Conservation (phyloP, 257 asterid genomes). For the Ligustrum vulgare region DNA sequence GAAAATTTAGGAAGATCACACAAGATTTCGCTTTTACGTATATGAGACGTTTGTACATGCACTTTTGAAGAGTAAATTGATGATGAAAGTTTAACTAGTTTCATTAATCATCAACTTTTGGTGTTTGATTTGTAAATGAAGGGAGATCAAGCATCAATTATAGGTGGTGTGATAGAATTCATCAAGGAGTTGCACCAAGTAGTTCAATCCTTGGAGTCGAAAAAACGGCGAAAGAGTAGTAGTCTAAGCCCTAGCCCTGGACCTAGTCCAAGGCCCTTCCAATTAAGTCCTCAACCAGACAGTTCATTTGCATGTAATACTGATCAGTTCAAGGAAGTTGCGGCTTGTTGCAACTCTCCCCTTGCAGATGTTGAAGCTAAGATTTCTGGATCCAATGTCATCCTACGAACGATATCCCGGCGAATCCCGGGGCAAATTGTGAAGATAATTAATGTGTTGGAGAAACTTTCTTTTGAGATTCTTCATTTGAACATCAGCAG, state of each 20-base stretch:
- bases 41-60: too few species aligned
- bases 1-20: too few species aligned
- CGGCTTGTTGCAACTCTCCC: constrained; percentile 80
- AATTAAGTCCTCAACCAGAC: constrained; percentile 45
- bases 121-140: constrained; percentile 11
- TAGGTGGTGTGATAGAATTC: constrained; percentile 91
- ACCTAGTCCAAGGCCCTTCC: constrained; percentile 57
- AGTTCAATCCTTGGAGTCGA: constrained; percentile 70
- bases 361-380: constrained; percentile 85
- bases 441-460: constrained; percentile 66
- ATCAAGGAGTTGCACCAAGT: constrained; percentile 92
- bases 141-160: constrained; percentile 98
- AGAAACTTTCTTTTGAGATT: constrained; percentile 68
- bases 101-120: background rate
- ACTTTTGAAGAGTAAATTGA: too few species aligned
- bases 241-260: constrained; percentile 61
- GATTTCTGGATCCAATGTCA: constrained; percentile 74
- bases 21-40: too few species aligned
- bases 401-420: constrained; percentile 64
- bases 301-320: constrained; percentile 32
- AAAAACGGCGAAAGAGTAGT: constrained; percentile 60
- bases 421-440: constrained; percentile 71
- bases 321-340: constrained; percentile 57
- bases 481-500: constrained; percentile 88
- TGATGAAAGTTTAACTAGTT: background rate